These are phyloP conservation scores for Chrysoporthe puriensis DNA, from an alignment of 2,329 filamentous ascomycete species.

Conservation along the genomic window DNA sequence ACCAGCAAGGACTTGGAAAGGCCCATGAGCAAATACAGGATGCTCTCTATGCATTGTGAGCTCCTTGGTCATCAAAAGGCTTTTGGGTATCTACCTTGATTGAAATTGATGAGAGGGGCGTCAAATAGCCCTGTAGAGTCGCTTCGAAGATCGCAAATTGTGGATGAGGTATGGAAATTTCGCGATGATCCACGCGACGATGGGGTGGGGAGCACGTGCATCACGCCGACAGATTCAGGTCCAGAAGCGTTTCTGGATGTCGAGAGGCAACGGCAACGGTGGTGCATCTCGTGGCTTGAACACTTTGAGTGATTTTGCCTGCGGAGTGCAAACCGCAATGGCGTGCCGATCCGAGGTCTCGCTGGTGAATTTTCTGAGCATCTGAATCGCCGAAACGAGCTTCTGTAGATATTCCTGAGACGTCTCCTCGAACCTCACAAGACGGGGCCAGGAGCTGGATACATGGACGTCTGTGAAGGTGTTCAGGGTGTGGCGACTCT, in stretches of 20 bases:
- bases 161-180: too few species aligned
- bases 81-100: too few species aligned
- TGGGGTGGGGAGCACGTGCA: too few species aligned
- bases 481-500: not conserved
- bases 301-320: conserved; percentile 14
- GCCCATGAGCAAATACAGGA: not conserved
- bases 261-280: conserved; percentile 8
- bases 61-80: too few species aligned
- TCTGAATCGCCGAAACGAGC: conserved; percentile 21
- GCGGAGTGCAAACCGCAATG: conserved; percentile 14
- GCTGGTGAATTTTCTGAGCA: conserved; percentile 8
- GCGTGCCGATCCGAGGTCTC: conserved; percentile 14
- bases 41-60: not conserved
- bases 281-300: conserved; percentile 4
- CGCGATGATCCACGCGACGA: too few species aligned
- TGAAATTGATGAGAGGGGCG: too few species aligned
- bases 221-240: not conserved
- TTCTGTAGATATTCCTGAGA: conserved; percentile 13
- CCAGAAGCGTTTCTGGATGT: conserved; percentile 20
- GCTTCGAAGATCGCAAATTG: too few species aligned
- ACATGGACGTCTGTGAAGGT: conserved; percentile 12
- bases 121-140: too few species aligned
- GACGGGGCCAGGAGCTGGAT: not conserved
- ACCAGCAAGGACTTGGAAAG: not conserved
- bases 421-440: conserved; percentile 10